Conservation (phyloP, 257 asterid genomes). For the Fraxinus excelsior region DNA sequence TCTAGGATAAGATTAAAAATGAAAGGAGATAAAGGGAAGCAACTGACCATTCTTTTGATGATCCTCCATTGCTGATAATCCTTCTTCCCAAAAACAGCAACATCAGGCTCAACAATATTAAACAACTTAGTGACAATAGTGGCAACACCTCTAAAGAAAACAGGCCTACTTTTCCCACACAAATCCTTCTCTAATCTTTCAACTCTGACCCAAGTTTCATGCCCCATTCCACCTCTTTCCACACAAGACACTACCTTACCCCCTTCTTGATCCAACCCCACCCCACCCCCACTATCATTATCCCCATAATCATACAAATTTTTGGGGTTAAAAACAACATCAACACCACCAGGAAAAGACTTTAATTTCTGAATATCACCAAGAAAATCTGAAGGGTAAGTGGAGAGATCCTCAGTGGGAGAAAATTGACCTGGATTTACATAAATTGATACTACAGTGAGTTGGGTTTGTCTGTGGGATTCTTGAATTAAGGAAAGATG, state of each 20-base stretch:
- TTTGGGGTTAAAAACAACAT: conserved; percentile 76
- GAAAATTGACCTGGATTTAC: conserved; percentile 95
- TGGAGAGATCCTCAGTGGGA: conserved; percentile 86
- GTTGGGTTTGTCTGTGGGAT: conserved; percentile 54
- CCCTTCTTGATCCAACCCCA: conserved; percentile 13
- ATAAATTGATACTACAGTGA: conserved; percentile 76
- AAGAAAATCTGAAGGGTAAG: conserved; percentile 85
- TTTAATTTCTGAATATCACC: conserved; percentile 71
- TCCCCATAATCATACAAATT: conserved; percentile 72
- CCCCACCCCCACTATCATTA: conserved; percentile 4
- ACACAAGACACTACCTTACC: conserved; percentile 60
- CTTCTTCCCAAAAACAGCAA: conserved; percentile 93
- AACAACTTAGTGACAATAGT: conserved; percentile 88
- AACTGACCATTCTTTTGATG: conserved; percentile 70
- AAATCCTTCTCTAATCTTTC: conserved; percentile 77
- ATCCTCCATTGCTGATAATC: conserved; percentile 96
- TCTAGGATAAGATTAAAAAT: background rate
- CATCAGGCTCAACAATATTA: conserved; percentile 89
- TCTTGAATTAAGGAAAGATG: conserved; percentile 75
- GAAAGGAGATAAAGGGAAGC: background rate
- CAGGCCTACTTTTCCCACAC: conserved; percentile 91
- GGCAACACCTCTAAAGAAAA: conserved; percentile 90
- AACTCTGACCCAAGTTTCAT: conserved; percentile 86
- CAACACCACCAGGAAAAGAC: conserved; percentile 59
- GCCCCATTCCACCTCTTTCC: conserved; percentile 66